phyloP scores from a whole-genome alignment of 2,329 filamentous ascomycete species.

The Ambrosiella beaveri region DNA sequence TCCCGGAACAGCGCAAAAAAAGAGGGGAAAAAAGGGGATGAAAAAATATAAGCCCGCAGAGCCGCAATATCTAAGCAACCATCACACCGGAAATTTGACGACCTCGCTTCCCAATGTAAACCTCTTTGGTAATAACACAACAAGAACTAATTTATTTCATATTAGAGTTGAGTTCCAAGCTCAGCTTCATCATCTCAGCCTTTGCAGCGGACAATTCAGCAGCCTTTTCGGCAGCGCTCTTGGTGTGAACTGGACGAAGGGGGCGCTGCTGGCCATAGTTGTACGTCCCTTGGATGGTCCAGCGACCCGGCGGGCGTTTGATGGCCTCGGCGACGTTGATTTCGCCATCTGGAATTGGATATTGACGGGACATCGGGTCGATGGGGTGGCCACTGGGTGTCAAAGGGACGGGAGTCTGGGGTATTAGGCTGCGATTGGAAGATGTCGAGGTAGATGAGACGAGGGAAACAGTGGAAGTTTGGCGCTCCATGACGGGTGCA shows the following conservation, averaged over 20 bases:
- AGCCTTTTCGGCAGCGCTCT: conserved; percentile 21
- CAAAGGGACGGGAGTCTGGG: background rate
- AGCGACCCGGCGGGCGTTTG: conserved; percentile 26
- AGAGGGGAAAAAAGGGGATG: too few species aligned
- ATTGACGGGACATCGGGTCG: conserved; percentile 21
- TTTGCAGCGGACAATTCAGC: conserved; percentile 31
- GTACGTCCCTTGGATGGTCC: conserved; percentile 23
- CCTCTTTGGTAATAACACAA: too few species aligned
- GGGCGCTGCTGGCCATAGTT: conserved; percentile 17
- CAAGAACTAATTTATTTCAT: too few species aligned
- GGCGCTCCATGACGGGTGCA: conserved; percentile 6
- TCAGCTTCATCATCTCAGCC: conserved; percentile 18
- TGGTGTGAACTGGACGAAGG: conserved; percentile 13
- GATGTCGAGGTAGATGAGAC: background rate
- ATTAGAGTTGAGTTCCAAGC: background rate
- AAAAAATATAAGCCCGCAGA: too few species aligned
- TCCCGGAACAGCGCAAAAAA: too few species aligned
- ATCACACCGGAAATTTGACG: too few species aligned
- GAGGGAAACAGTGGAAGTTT: background rate
- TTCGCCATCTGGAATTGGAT: conserved; percentile 24
- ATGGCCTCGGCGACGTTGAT: conserved; percentile 28
- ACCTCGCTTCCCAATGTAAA: too few species aligned
- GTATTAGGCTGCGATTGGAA: background rate
- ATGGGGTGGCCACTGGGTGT: conserved; percentile 18
- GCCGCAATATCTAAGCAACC: too few species aligned